These are phyloP conservation scores for Lasiodiplodia sp. DNA, from an alignment of 2,329 filamentous ascomycete genomes.

Conservation along the genomic window DNA sequence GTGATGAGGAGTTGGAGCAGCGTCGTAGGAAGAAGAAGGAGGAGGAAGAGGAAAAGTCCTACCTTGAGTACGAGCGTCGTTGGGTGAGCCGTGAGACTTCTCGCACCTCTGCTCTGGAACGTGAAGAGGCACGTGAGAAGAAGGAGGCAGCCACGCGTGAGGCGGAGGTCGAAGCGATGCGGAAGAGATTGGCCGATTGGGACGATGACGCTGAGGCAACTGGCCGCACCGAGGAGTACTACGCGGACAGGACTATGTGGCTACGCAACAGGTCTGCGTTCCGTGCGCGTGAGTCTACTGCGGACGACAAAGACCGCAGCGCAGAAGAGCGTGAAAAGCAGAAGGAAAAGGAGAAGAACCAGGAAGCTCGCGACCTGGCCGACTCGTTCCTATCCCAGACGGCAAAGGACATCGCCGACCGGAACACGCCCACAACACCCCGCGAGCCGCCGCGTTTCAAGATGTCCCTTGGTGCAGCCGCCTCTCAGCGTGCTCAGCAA, in stretches of 20 bases:
- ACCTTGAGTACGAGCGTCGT: slow-evolving; percentile 83
- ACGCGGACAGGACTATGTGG: slow-evolving; percentile 85
- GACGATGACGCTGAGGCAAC: slow-evolving; percentile 85
- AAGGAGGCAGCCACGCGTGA: slow-evolving; percentile 73
- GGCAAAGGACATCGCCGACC: slow-evolving; percentile 72
- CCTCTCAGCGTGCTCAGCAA: slow-evolving; percentile 74
- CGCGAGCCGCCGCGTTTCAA: slow-evolving; percentile 82
- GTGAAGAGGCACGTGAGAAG: slow-evolving; percentile 81
- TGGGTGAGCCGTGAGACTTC: slow-evolving; percentile 91
- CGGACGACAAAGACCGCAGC: slow-evolving; percentile 83
- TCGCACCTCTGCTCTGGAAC: slow-evolving; percentile 81
- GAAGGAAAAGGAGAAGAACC: slow-evolving; percentile 73
- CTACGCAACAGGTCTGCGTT: slow-evolving; percentile 79
- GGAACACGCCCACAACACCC: slow-evolving; percentile 50
- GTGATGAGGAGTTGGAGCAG: slow-evolving; percentile 83
- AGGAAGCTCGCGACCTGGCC: slow-evolving; percentile 82
- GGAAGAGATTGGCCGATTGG: slow-evolving; percentile 79
- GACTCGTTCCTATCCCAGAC: slow-evolving; percentile 90
- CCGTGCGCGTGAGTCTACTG: slow-evolving; percentile 73
- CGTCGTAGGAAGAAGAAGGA: slow-evolving; percentile 75
- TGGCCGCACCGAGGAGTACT: slow-evolving; percentile 80
- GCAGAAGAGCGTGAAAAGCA: slow-evolving; percentile 79
- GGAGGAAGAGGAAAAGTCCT: slow-evolving; percentile 79
- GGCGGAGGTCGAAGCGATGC: slow-evolving; percentile 70
- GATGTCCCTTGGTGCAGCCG: slow-evolving; percentile 84